phyloP scores from a whole-genome alignment of 306 rosid species.

The Citrullus colocynthis region DNA sequence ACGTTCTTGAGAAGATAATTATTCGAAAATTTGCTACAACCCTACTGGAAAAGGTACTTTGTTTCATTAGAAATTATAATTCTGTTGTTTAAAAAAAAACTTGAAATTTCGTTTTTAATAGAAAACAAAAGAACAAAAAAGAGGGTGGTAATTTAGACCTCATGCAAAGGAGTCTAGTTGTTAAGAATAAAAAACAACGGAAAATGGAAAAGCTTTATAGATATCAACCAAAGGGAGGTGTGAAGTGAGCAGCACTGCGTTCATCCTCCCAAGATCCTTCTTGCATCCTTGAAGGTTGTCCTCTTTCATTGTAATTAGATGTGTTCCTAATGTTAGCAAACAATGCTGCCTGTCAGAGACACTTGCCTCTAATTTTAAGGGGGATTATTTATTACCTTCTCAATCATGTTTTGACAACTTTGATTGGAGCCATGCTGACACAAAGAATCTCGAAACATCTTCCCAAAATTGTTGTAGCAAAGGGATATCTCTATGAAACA shows the following conservation, averaged over 20 bases:
- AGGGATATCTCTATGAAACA: not conserved
- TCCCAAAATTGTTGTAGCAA: not conserved
- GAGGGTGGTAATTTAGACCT: not conserved
- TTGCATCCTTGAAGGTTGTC: not conserved
- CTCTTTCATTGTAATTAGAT: not conserved
- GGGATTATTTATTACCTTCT: not conserved
- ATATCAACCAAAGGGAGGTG: not conserved
- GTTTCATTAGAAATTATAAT: not conserved
- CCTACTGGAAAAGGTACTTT: slow-evolving; percentile 58
- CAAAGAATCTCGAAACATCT: not conserved
- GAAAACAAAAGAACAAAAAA: not conserved
- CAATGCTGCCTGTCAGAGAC: not conserved
- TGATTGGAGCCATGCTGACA: not conserved
- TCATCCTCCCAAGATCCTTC: not conserved
- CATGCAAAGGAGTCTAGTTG: not conserved
- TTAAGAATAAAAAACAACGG: not conserved
- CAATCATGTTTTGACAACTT: not conserved
- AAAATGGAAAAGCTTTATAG: not conserved
- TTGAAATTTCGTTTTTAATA: not conserved
- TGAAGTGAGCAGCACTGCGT: not conserved
- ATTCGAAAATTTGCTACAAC: slow-evolving; percentile 65
- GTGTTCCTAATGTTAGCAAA: not conserved
- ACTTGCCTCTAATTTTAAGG: not conserved
- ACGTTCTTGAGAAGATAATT: slow-evolving; percentile 83
- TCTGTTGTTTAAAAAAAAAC: not conserved